Conservation (phyloP, 306 rosid genomes). For the Senna siamea region DNA sequence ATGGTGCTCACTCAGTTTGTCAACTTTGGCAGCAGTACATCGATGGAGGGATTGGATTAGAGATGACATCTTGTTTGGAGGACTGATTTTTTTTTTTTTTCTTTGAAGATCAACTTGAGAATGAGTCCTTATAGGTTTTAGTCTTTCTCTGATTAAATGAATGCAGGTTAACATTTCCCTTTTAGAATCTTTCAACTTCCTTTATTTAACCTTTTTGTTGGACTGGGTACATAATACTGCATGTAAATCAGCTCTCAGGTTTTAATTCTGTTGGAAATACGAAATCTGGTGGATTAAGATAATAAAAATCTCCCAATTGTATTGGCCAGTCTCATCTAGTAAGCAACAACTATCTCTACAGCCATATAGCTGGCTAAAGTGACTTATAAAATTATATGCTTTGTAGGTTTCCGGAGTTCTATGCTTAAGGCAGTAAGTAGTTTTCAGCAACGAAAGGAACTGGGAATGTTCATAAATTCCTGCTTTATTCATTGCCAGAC, state of each 20-base stretch:
- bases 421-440: constrained; percentile 63
- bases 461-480: constrained; percentile 82
- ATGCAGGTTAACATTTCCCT: not conserved
- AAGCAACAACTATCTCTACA: not conserved
- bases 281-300: not conserved
- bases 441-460: constrained; percentile 58
- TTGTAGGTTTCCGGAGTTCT: constrained; percentile 71
- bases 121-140: too few relatives aligned
- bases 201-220: not conserved
- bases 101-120: too few relatives aligned
- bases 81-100: too few relatives aligned
- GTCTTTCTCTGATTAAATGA: not conserved
- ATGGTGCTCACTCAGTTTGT: too few relatives aligned
- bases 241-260: not conserved
- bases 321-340: not conserved
- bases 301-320: not conserved
- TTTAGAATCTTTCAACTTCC: not conserved
- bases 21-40: too few relatives aligned
- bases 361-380: too few relatives aligned
- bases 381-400: not conserved
- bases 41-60: too few relatives aligned
- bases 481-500: constrained; percentile 93
- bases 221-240: not conserved
- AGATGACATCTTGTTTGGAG: too few relatives aligned
- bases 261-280: not conserved